A percentile compares a stretch with the other conserved stretches of the same genome.
phyloP scores from a whole-genome alignment of 331 rosid species.

The Acacia pycnantha region DNA sequence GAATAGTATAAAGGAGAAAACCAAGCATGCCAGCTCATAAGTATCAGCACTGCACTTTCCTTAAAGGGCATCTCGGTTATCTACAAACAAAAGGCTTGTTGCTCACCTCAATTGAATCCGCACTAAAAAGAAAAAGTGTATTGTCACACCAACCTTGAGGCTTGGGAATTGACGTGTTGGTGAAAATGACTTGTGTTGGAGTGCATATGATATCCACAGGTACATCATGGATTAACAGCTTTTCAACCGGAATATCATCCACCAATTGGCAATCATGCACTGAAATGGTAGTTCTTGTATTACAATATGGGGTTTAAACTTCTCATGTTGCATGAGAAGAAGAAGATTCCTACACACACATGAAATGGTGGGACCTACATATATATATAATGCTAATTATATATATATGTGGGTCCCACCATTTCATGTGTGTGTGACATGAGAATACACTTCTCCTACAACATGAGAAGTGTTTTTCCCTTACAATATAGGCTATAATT shows the following conservation, averaged over 20 bases:
- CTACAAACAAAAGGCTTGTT: background rate
- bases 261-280: conserved; percentile 91
- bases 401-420: too few species aligned
- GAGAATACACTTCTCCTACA: too few species aligned
- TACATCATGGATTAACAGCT: conserved; percentile 80
- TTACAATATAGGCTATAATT: background rate
- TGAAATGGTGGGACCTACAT: too few species aligned
- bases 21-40: background rate
- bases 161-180: conserved; percentile 71
- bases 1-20: background rate
- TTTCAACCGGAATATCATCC: conserved; percentile 79
- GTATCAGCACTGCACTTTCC: background rate
- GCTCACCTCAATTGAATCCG: background rate
- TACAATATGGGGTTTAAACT: background rate
- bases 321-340: too few species aligned
- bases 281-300: conserved; percentile 33
- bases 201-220: conserved; percentile 95
- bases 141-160: conserved; percentile 76
- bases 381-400: too few species aligned
- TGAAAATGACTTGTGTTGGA: conserved; percentile 73
- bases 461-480: too few species aligned
- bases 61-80: background rate
- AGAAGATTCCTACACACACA: too few species aligned
- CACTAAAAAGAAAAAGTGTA: background rate
- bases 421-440: too few species aligned